phyloP scores from a whole-genome alignment of 2,329 filamentous ascomycete genomes.

The Phialophora tarda region DNA sequence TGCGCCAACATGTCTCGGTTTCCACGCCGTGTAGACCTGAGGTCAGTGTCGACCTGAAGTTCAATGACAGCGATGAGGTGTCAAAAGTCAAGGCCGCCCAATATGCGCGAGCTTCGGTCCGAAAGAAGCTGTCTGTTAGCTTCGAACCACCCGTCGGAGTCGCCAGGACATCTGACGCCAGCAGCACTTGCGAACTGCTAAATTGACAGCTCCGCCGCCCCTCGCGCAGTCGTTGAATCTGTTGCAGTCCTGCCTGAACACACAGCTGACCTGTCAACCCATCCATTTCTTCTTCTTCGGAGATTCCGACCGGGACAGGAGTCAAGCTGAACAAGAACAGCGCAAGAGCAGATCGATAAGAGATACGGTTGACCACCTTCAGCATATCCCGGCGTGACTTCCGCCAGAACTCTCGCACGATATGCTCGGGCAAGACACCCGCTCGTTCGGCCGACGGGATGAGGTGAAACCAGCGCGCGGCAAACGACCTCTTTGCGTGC shows the following conservation, averaged over 20 bases:
- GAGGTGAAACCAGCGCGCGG: constrained; percentile 42
- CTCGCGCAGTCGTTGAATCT: constrained; percentile 50
- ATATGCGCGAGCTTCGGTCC: constrained; percentile 49
- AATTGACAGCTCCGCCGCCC: constrained; percentile 50
- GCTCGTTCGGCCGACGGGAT: constrained; percentile 21
- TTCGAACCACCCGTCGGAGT: constrained; percentile 41
- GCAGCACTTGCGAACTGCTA: constrained; percentile 50
- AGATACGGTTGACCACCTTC: constrained; percentile 50
- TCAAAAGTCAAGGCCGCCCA: constrained; percentile 53
- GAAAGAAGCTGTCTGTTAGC: constrained; percentile 46
- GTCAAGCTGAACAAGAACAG: constrained; percentile 51
- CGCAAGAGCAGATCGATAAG: constrained; percentile 51
- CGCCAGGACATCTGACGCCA: constrained; percentile 34
- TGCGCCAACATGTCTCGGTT: constrained; percentile 41
- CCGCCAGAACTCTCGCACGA: constrained; percentile 45
- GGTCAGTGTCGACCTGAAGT: constrained; percentile 49
- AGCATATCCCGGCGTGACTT: constrained; percentile 49
- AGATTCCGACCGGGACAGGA: constrained; percentile 49
- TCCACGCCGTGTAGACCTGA: constrained; percentile 46
- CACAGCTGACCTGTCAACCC: constrained; percentile 51
- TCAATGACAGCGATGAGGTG: constrained; percentile 51
- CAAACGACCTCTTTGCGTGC: constrained; percentile 41
- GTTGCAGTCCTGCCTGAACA: constrained; percentile 51
- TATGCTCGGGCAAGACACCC: constrained; percentile 32
- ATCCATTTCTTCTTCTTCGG: constrained; percentile 51